A percentile compares a stretch with the other conserved stretches of the same genome.
These are phyloP conservation scores for Phytophthora ramorum DNA, from an alignment of 352 stramenopile genomes.

Conservation along the genomic window DNA sequence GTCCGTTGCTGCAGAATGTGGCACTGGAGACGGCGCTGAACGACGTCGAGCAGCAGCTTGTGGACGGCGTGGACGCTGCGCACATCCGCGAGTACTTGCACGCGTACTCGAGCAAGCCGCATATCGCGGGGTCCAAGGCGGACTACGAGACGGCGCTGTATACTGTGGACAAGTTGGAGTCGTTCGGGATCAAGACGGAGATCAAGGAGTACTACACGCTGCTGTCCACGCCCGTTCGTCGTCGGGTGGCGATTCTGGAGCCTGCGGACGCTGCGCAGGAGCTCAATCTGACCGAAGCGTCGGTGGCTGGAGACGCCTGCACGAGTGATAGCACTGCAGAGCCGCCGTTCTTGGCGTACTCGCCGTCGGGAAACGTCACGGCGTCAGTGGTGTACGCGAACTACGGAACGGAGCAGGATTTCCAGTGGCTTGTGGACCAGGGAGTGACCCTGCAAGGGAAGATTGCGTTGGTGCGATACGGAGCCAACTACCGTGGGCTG, in stretches of 20 bases:
- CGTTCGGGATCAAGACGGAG: conserved; percentile 63
- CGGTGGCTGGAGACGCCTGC: conserved; percentile 69
- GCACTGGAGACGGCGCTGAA: conserved; percentile 27
- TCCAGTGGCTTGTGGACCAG: conserved; percentile 59
- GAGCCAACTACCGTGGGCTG: conserved; percentile 64
- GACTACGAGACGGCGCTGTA: conserved; percentile 66
- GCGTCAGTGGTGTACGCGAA: conserved; percentile 86
- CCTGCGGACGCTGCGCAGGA: conserved; percentile 36
- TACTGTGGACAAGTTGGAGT: conserved; percentile 54
- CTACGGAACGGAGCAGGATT: conserved; percentile 82
- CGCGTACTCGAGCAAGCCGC: conserved; percentile 54
- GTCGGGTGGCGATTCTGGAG: conserved; percentile 48
- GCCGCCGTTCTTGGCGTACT: conserved; percentile 87
- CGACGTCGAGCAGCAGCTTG: conserved; percentile 34
- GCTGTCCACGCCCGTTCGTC: conserved; percentile 64
- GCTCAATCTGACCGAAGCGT: conserved; percentile 64
- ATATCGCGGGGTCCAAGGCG: conserved; percentile 47
- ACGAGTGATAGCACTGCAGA: conserved; percentile 52
- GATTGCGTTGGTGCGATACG: conserved; percentile 88
- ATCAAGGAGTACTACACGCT: conserved; percentile 76
- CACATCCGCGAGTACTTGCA: conserved; percentile 53
- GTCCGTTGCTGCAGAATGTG: conserved; percentile 21
- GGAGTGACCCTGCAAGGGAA: conserved; percentile 74
- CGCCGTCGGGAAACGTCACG: conserved; percentile 67
- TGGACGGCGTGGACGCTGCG: conserved; percentile 36